phyloP scores from a whole-genome alignment of 805 yeast species.

The Candida ascalaphidarum region DNA sequence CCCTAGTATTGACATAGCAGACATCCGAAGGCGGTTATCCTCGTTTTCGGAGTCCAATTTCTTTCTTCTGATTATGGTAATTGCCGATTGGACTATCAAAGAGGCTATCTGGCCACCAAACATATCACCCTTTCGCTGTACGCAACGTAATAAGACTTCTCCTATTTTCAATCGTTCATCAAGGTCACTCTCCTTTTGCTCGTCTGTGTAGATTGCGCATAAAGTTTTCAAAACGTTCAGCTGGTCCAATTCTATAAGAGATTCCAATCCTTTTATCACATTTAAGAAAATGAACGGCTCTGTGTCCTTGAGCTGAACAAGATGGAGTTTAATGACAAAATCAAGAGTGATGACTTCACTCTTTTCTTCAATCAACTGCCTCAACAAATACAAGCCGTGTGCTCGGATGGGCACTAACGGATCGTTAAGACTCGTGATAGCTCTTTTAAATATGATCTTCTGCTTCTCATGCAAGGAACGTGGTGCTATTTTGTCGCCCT shows the following conservation, averaged over 20 bases:
- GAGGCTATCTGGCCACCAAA: conserved; percentile 38
- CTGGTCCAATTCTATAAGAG: conserved; percentile 41
- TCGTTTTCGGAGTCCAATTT: conserved; percentile 13
- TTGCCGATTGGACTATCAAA: conserved; percentile 33
- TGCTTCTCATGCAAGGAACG: conserved; percentile 31
- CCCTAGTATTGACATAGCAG: conserved; percentile 83
- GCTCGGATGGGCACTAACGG: conserved; percentile 80
- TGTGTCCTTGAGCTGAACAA: conserved; percentile 57
- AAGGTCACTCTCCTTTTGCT: conserved; percentile 18
- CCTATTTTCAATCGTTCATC: conserved; percentile 77
- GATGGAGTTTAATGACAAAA: conserved; percentile 52
- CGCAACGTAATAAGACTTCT: conserved; percentile 62
- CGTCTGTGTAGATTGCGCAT: conserved; percentile 26
- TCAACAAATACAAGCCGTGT: conserved; percentile 64
- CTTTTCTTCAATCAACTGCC: conserved; percentile 42
- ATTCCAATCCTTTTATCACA: conserved; percentile 69
- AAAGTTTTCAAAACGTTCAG: conserved; percentile 27
- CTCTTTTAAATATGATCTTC: conserved; percentile 47
- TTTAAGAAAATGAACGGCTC: conserved; percentile 88
- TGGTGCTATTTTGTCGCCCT: conserved; percentile 20
- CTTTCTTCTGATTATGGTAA: conserved; percentile 27
- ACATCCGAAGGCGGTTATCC: conserved; percentile 68
- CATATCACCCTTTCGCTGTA: conserved; percentile 41
- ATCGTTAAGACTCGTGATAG: conserved; percentile 63
- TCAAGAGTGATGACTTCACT: conserved; percentile 45